Base-by-base conservation (phyloP, 108 stramenopile genomes). In the Skeletonema menzelii region DNA sequence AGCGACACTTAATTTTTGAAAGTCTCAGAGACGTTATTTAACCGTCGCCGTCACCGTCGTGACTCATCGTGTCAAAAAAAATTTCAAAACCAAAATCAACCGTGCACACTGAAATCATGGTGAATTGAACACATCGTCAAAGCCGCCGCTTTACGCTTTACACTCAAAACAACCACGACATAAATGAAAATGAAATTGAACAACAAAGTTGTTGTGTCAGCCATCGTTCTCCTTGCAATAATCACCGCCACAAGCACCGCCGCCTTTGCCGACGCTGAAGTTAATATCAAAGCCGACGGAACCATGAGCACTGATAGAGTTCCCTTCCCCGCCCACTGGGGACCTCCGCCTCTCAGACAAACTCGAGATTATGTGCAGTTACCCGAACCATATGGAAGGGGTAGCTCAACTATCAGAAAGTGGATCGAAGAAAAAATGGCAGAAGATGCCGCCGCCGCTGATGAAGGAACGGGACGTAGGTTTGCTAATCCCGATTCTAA, bases 361-460 rank as follows among this genome's bases (percentile, higher is more conserved):
- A 76, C 75, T n/a, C 75, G 75, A 10, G 75, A 76, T 56, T 60
- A 61, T 13, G 62, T 76, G 26, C 67, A 2, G 19, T 62, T 76
- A n/a, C 75, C 75, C 12, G 67, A 55, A 28, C 24, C 55, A 1
- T 76, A 76, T 42, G 75, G 75, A 40, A 49, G 67, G 28, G 68
- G 67, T 8, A 67, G 75, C 22, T 53, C 49, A 27, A 76, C 75
- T 17, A 13, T 76, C 17, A 58, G 49, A 20, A 69, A 69, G 14
- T 76, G 75, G 75, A 76, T 76, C 27, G 49, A 56, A 27, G 14
- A 44, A 47, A 76, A 69, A 68, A 76, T 76, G 67, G 67, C 32
- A 2, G 49, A 69, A 60, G 75, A 76, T 40, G 65, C 40, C 14
- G 49, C 44, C 20, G 42, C 20, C 12, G 38, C 63, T 4, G 20